phyloP scores from a whole-genome alignment of 169 alveolate genomes.

The Cyclospora cayetanensis region DNA sequence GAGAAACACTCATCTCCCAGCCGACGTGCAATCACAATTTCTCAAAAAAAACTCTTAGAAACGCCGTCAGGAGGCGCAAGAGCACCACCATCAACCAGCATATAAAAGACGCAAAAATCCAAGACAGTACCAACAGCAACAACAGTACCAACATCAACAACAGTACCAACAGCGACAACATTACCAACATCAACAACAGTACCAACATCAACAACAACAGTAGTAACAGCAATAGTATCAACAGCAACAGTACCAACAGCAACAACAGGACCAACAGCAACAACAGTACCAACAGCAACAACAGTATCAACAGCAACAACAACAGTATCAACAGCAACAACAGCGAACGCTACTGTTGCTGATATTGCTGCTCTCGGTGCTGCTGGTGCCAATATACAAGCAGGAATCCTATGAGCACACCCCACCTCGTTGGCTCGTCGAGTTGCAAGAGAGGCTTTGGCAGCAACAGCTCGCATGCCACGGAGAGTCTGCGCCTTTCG shows the following conservation, averaged over 20 bases:
- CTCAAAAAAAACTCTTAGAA: background rate
- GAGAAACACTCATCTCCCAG: too few species aligned
- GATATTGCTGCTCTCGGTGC: too few species aligned
- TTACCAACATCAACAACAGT: background rate
- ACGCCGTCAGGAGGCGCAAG: background rate
- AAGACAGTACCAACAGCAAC: background rate
- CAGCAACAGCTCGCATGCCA: conserved; percentile 87
- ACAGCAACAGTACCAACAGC: too few species aligned
- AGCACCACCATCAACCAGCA: background rate
- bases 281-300: background rate
- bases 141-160: background rate
- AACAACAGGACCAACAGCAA: background rate
- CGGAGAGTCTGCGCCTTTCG: conserved; percentile 85
- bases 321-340: background rate
- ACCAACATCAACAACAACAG: background rate
- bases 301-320: background rate
- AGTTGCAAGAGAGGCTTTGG: conserved; percentile 86
- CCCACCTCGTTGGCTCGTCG: conserved; percentile 87
- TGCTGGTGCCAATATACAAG: too few species aligned
- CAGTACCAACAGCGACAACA: background rate
- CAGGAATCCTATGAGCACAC: background rate
- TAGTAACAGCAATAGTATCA: too few species aligned
- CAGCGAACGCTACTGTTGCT: too few species aligned
- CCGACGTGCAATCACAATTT: too few species aligned
- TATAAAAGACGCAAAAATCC: background rate